Evolutionary conservation across 768 basidiomycete genomes (phyloP).

Genomic region (Amanita fuliginea): DNA sequence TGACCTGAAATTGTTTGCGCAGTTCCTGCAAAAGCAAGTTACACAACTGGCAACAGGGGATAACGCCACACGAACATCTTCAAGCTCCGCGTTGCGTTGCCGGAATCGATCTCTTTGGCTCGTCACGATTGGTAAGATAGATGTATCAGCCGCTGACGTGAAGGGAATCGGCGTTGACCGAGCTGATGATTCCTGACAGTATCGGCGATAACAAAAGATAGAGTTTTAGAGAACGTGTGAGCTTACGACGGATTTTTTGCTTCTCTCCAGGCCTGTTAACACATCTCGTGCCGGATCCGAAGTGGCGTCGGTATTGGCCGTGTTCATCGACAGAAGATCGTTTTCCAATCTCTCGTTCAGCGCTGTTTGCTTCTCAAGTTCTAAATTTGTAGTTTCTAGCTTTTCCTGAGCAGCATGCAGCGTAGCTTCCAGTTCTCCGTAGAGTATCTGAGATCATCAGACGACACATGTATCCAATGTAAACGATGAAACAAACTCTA

Average conservation of each 20-base stretch:
- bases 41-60: neutral
- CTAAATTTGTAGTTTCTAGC: conserved; percentile 44
- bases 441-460: conserved; percentile 49
- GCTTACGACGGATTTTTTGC: conserved; percentile 37
- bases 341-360: conserved; percentile 90
- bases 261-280: conserved; percentile 65
- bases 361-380: conserved; percentile 65
- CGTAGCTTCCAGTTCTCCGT: conserved; percentile 68
- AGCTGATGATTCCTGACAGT: conserved; percentile 21
- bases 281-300: conserved; percentile 37
- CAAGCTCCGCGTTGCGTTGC: conserved; percentile 91
- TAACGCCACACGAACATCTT: conserved; percentile 50
- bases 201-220: neutral
- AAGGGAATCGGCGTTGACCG: conserved; percentile 62
- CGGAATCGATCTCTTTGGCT: conserved; percentile 97
- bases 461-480: neutral
- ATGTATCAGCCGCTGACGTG: conserved; percentile 71
- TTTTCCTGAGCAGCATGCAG: conserved; percentile 46
- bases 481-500: conserved; percentile 34
- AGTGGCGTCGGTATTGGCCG: conserved; percentile 30
- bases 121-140: conserved; percentile 97
- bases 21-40: conserved; percentile 53
- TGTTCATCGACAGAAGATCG: conserved; percentile 78
- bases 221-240: neutral
- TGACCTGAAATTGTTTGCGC: conserved; percentile 88